Evolutionary conservation across 768 basidiomycete species (phyloP).

Genomic region (Hemileccinum rubropunctum): DNA sequence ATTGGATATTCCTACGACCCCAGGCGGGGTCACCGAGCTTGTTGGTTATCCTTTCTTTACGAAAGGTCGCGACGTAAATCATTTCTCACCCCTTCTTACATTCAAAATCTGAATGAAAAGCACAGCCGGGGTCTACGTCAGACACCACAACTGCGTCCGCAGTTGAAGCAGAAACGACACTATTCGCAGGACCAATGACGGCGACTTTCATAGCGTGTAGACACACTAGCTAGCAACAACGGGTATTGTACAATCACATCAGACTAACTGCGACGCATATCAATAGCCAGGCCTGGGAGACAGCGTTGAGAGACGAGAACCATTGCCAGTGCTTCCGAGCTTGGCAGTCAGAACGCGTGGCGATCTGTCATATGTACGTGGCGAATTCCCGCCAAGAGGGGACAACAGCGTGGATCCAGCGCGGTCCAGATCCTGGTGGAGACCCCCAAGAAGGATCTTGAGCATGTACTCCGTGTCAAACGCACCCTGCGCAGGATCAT

Average conservation of each 20-base stretch:
- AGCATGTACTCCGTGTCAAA: slow-evolving; percentile 36
- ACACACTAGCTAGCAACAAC: too few relatives aligned
- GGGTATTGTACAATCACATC: background rate
- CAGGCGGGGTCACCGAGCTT: too few relatives aligned
- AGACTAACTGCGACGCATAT: too few relatives aligned
- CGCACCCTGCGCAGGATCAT: slow-evolving; percentile 26
- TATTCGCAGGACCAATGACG: too few relatives aligned
- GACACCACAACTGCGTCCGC: too few relatives aligned
- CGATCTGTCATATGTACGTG: slow-evolving; percentile 10
- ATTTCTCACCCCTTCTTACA: background rate
- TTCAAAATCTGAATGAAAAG: too few relatives aligned
- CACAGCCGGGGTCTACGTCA: too few relatives aligned
- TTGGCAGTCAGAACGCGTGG: slow-evolving; percentile 6
- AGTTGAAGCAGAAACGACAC: too few relatives aligned
- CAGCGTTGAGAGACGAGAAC: slow-evolving; percentile 13
- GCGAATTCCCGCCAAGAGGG: background rate
- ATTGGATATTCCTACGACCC: too few relatives aligned
- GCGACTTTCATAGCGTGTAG: too few relatives aligned
- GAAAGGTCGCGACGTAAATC: background rate
- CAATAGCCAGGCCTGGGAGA: slow-evolving; percentile 14
- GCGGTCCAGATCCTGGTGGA: slow-evolving; percentile 19
- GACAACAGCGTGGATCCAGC: slow-evolving; percentile 10
- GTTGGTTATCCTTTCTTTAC: background rate
- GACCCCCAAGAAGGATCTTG: slow-evolving; percentile 31
- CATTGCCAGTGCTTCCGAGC: slow-evolving; percentile 8